Conservation (phyloP, 345 rosid species). For the Nasturtium officinale region DNA sequence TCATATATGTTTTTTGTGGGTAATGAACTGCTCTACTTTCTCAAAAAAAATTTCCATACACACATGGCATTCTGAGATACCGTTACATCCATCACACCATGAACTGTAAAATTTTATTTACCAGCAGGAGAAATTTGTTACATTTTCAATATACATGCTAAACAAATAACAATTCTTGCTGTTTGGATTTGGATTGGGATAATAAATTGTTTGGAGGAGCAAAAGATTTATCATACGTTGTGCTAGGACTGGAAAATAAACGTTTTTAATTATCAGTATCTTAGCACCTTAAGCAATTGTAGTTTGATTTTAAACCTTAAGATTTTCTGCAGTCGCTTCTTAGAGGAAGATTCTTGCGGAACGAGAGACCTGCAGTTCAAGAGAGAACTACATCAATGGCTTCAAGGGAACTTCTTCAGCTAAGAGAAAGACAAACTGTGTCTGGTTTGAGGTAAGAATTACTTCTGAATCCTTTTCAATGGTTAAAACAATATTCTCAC, state of each 20-base stretch:
- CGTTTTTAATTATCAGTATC: neutral
- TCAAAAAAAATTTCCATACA: neutral
- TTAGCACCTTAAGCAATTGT: neutral
- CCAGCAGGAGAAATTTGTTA: neutral
- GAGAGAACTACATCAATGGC: conserved; percentile 84
- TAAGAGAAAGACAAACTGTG: conserved; percentile 87
- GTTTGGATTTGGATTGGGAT: conserved; percentile 16
- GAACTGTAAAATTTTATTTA: neutral
- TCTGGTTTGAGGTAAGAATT: conserved; percentile 82
- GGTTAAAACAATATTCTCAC: neutral
- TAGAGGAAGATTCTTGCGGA: conserved; percentile 92
- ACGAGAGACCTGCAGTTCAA: conserved; percentile 75
- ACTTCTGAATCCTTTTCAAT: conserved; percentile 2
- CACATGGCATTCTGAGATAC: conserved; percentile 15
- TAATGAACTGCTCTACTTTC: neutral
- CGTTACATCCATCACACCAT: neutral
- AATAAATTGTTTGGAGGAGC: conserved; percentile 2
- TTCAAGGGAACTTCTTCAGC: conserved; percentile 81
- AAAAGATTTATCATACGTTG: neutral
- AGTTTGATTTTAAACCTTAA: conserved; percentile 30
- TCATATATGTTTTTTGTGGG: conserved; percentile 11
- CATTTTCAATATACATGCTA: neutral
- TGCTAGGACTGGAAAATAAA: conserved; percentile 16
- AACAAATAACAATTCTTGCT: neutral
- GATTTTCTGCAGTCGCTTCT: conserved; percentile 71